Evolutionary conservation across 129 eudicot genomes (phyloP), one percentile per base, ranked within the genome.

Genomic region (Sambucus nigra): DNA sequence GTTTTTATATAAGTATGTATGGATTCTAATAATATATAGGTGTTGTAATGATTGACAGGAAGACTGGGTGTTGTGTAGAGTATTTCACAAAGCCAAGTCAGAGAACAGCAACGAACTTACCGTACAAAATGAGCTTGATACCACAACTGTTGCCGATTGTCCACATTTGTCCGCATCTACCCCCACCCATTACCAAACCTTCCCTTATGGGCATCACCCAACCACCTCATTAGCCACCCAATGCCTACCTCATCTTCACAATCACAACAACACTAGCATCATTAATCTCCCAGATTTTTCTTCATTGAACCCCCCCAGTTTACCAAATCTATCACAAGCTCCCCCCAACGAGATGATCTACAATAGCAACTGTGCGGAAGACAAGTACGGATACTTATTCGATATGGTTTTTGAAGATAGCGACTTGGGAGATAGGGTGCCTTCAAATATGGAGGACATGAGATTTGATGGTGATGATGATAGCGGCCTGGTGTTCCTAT

Each of bases 41-140:
- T 15, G 13, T 35, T 35, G 42, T 35, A 8, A 3, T 35, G 42
- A 22, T 41, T 38, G 24, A 55, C 97, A 89, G 97, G 97, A 89
- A 78, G 95, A 89, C 23, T 89, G 97, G 96, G 96, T 88, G 5
- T 47, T 88, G 53, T 88, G 96, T 61, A 67, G 96, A 80, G 96
- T 87, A 50, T 87, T 87, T 57, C 69, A 84, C 80, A 88, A 83
- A 73, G 68, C 79, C 63, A 88, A 81, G 72, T 67, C 73, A 25
- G 94, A 75, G 45, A 71, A 72, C 50, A 70, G 46, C 70, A 65
- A 61, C 38, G 59, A 72, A 57, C 54, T 27, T 18, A 53, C 59
- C 66, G 62, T 69, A 40, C 71, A 73, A 66, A 51, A 78, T 38
- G 46, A 47, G 46, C 17, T 39, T 42, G 59, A 28, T n/a, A 26